Percentiles rank a stretch among this genome's conserved stretches.
These are phyloP conservation scores for Chlamydomonas sp. DNA, from an alignment of 139 green algal genomes.

Conservation along the genomic window DNA sequence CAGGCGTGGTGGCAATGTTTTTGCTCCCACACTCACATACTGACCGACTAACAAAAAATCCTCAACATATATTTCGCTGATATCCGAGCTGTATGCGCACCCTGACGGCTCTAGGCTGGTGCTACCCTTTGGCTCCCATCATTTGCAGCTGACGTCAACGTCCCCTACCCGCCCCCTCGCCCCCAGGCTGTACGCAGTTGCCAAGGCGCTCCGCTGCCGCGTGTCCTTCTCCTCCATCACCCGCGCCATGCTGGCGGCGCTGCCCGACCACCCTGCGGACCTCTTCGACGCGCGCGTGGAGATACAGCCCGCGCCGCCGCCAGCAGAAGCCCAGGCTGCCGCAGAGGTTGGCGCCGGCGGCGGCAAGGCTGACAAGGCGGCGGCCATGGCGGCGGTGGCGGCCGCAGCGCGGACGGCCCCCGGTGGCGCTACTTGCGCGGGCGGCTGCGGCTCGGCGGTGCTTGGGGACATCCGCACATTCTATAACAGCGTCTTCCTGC, in stretches of 20 bases:
- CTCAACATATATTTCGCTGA: background rate
- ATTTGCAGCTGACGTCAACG: background rate
- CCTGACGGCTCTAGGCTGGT: background rate
- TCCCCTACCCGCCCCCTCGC: background rate
- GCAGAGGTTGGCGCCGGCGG: background rate
- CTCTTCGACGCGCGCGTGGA: constrained; percentile 12
- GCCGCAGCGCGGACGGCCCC: background rate
- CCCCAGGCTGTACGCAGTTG: constrained; percentile 16
- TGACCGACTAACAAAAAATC: background rate
- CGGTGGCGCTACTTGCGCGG: background rate
- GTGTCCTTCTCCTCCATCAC: constrained; percentile 13
- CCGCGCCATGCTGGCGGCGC: background rate
- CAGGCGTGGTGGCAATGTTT: background rate
- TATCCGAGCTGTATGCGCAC: background rate
- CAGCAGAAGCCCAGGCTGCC: background rate
- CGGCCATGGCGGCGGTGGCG: background rate
- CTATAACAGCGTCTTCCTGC: constrained; percentile 19
- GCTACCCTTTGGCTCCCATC: background rate
- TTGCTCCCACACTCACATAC: background rate
- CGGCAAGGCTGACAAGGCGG: background rate
- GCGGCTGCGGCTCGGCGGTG: background rate
- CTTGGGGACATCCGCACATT: constrained; percentile 18
- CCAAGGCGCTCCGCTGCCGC: background rate
- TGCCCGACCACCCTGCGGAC: constrained; percentile 13
- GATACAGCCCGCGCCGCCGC: background rate